phyloP scores from a whole-genome alignment of 345 rosid genomes.

The Salix viminalis region DNA sequence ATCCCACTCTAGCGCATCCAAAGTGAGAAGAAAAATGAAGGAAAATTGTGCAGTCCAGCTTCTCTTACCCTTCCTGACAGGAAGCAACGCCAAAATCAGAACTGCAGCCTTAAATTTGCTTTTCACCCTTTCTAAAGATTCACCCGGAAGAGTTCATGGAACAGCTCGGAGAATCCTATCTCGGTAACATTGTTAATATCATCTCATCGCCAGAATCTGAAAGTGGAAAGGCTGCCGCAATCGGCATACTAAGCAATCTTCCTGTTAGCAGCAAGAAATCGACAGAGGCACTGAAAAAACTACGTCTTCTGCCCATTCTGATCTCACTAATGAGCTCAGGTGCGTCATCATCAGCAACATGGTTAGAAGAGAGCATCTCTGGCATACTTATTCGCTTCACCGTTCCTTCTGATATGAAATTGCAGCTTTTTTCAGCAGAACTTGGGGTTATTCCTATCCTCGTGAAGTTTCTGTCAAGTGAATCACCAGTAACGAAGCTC shows the following conservation, averaged over 20 bases:
- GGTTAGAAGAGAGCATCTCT: slow-evolving; percentile 41
- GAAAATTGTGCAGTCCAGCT: slow-evolving; percentile 60
- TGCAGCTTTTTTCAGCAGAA: slow-evolving; percentile 51
- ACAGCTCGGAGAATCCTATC: slow-evolving; percentile 45
- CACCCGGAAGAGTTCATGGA: slow-evolving; percentile 45
- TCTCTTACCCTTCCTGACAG: slow-evolving; percentile 57
- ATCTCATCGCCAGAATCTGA: slow-evolving; percentile 32
- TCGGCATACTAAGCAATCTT: slow-evolving; percentile 55
- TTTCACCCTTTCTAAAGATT: slow-evolving; percentile 45
- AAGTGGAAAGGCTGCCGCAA: slow-evolving; percentile 49
- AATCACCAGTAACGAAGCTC: slow-evolving; percentile 37
- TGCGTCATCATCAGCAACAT: slow-evolving; percentile 16
- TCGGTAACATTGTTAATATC: slow-evolving; percentile 35
- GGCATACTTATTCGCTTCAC: slow-evolving; percentile 54
- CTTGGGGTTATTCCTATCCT: slow-evolving; percentile 51
- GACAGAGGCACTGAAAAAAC: slow-evolving; percentile 40
- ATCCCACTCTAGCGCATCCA: slow-evolving; percentile 46
- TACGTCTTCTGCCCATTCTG: slow-evolving; percentile 43
- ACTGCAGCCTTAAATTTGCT: slow-evolving; percentile 49
- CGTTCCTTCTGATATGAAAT: slow-evolving; percentile 49
- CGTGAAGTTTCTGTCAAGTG: slow-evolving; percentile 45
- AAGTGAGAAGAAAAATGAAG: slow-evolving; percentile 55
- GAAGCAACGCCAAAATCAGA: slow-evolving; percentile 41
- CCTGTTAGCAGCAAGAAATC: slow-evolving; percentile 45
- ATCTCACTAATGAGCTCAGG: slow-evolving; percentile 30